These are phyloP conservation scores for Lathyrus sativus DNA, from an alignment of 306 rosid species.

Conservation along the genomic window DNA sequence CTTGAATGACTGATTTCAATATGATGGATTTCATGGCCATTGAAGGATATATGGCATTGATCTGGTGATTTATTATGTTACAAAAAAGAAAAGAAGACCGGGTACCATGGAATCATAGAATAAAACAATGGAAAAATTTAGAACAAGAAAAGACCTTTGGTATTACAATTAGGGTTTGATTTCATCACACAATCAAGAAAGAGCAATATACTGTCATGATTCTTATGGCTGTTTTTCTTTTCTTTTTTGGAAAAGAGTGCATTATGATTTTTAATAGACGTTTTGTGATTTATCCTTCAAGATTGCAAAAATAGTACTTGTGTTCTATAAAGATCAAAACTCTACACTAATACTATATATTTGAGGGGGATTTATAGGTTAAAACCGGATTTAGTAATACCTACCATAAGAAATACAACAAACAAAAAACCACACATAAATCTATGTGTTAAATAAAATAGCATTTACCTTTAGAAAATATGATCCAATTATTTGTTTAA, in stretches of 20 bases:
- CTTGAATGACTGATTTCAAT: background rate
- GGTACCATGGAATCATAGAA: background rate
- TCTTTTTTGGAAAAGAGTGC: background rate
- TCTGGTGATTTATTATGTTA: background rate
- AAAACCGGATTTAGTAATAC: background rate
- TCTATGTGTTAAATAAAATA: background rate
- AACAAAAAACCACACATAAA: background rate
- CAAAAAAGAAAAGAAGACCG: background rate
- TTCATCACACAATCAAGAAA: constrained; percentile 7
- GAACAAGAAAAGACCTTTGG: background rate
- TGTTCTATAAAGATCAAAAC: background rate
- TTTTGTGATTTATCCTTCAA: background rate
- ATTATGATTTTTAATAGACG: background rate
- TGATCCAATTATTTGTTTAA: background rate
- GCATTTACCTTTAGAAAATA: background rate
- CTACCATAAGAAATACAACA: background rate
- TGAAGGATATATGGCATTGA: constrained; percentile 6
- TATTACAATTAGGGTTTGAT: background rate
- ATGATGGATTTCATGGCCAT: constrained; percentile 2
- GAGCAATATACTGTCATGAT: constrained; percentile 7
- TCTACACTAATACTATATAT: background rate
- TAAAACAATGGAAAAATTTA: background rate
- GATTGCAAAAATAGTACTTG: background rate
- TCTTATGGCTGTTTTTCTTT: background rate
- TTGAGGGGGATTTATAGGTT: background rate